Evolutionary conservation across 1,139 yeast genomes (phyloP), one percentile per base, ranked within the genome.

Genomic region (Debaryomyces udenii): DNA sequence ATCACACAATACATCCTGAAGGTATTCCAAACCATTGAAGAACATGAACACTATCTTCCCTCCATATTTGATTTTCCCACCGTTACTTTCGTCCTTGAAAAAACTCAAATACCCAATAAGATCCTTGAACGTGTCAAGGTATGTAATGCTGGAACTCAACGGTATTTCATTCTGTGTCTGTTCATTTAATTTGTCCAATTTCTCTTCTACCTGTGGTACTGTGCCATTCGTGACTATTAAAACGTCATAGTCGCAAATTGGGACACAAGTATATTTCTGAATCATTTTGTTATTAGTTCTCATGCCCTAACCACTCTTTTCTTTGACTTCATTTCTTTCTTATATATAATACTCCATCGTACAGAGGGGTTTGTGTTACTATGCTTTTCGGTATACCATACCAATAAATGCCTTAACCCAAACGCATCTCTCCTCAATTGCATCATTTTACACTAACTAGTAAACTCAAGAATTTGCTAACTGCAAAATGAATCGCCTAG

Each of bases 21-120:
- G 57, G 44, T 56, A 68, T 13, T 54, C 56, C 40, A 68, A 52
- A 1, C 73, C 73, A 40, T 69, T 57, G 53, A 70, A 69, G 39
- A 68, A 70, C 74, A 70, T 69, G 40, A 70, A 68, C 24, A 68
- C 49, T 6, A 68, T 62, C 45, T 63, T 63, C 2, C 70, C 73
- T 6, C 53, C 46, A 41, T 62, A 66, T 14, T 16, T 29, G 9
- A 31, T 27, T 16, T 23, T 20, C 1, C 24, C 15, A 4, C 31
- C 27, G n/a, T 39, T 37, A 11, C 48, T 48, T 23, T 38, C 37
- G 22, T 55, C 48, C 9, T 34, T 34, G 29, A 23, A 34, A 34
- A 34, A 34, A n/a, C 37, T 26, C 17, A 57, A 44, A 37, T 52
- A 54, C 5, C 41, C 26, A 1, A 59, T 44, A 41, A 68, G 56